phyloP scores from a whole-genome alignment of 495 filamentous ascomycete species.

The Umbilicaria muhlenbergii region DNA sequence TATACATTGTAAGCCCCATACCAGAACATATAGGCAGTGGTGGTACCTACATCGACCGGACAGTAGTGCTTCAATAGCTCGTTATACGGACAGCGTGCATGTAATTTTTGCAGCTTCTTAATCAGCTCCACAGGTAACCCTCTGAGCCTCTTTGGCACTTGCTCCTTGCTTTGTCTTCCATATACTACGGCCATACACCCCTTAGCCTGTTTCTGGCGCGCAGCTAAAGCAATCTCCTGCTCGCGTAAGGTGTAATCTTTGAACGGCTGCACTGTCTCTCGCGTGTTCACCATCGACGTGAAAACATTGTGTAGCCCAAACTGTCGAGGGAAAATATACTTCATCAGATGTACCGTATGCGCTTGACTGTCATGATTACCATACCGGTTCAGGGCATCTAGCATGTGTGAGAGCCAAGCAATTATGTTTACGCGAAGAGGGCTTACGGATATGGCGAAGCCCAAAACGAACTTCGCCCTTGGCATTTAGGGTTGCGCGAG shows the following conservation, averaged over 20 bases:
- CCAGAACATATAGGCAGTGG: no score
- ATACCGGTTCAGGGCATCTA: constrained; percentile 78
- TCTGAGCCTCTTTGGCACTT: constrained; percentile 61
- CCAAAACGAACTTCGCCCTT: constrained; percentile 56
- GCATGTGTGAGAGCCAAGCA: neutral
- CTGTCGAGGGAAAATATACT: constrained; percentile 86
- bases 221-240: constrained; percentile 48
- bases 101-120: constrained; percentile 48
- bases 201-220: constrained; percentile 2
- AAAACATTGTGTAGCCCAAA: constrained; percentile 90
- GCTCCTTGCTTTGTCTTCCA: constrained; percentile 15
- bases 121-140: constrained; percentile 43
- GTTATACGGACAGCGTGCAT: constrained; percentile 61
- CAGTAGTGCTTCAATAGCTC: constrained; percentile 71
- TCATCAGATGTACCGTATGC: constrained; percentile 60
- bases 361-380: constrained; percentile 28
- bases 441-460: constrained; percentile 66
- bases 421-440: neutral
- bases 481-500: constrained; percentile 49
- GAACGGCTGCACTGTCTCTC: constrained; percentile 50
- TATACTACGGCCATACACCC: no score
- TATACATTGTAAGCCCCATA: no score
- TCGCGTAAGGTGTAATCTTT: constrained; percentile 77
- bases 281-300: constrained; percentile 43
- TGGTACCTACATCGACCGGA: constrained; percentile 33